Percentiles rank a stretch among this genome's conserved stretches.
These are phyloP conservation scores for Hydnum rufescens DNA, from an alignment of 768 basidiomycete genomes.

Conservation along the genomic window DNA sequence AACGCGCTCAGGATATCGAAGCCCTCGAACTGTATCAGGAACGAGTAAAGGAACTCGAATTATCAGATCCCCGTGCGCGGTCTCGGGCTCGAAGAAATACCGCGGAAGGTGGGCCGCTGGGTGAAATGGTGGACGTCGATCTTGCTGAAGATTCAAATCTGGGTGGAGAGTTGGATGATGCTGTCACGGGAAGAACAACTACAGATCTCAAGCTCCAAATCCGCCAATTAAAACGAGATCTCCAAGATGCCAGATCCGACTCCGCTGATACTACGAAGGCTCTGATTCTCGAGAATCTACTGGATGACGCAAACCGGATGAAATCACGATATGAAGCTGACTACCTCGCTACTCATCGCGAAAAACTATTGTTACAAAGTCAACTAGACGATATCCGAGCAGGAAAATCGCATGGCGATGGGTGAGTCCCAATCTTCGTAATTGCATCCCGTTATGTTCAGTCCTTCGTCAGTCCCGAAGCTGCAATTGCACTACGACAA, in stretches of 20 bases:
- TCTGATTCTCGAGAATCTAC: constrained; percentile 72
- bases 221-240: constrained; percentile 58
- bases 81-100: not conserved
- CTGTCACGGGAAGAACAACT: constrained; percentile 65
- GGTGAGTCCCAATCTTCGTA: constrained; percentile 26
- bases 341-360: constrained; percentile 66
- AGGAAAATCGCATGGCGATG: constrained; percentile 68
- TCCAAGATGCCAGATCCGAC: constrained; percentile 52
- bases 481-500: constrained; percentile 72
- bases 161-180: constrained; percentile 74
- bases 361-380: constrained; percentile 58
- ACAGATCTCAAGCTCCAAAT: constrained; percentile 84
- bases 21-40: constrained; percentile 81
- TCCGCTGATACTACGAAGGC: constrained; percentile 58
- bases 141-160: constrained; percentile 33
- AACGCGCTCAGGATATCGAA: constrained; percentile 61
- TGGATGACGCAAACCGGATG: constrained; percentile 82
- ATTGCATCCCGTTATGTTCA: not conserved
- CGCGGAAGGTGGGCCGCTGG: not conserved
- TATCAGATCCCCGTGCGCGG: constrained; percentile 29
- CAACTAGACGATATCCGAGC: constrained; percentile 77
- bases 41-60: constrained; percentile 70
- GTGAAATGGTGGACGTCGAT: constrained; percentile 11
- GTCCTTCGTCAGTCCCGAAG: constrained; percentile 39
- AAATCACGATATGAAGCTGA: constrained; percentile 78